Evolutionary conservation across 495 filamentous ascomycete genomes (phyloP), one percentile per base, ranked within the genome.

Genomic region (Aspergillus asperescens): DNA sequence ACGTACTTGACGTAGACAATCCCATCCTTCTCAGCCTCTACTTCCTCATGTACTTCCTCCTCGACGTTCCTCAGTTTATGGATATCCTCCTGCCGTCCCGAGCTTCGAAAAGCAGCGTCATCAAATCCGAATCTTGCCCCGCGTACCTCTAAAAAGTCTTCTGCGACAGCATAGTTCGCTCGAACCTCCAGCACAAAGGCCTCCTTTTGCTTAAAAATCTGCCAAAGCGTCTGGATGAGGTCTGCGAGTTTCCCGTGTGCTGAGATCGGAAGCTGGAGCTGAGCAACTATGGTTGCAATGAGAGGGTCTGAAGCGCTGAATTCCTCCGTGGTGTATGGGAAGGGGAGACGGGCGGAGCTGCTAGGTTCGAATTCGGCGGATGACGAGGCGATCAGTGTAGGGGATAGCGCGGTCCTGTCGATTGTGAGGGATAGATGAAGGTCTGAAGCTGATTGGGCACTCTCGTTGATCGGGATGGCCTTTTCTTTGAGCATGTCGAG

Each of bases 21-120:
- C 18, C 87, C 87, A 48, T 83, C 68, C 51, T 77, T 77, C 55
- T 87, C 84, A 4, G 82, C 88, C 49, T 83, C 79, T 9, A 84
- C 65, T 58, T 88, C 86, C 19, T 79, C 77, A 0, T 73, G 61
- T 23, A 83, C 69, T 48, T 83, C 79, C 7, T 72, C 62, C 3
- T 69, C 63, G 10, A 64, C 63, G 43, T 82, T 73, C 16, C 84
- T 73, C 40, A 84, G 57, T 8, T 59, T 52, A 56, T 90, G 86
- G 38, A 91, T 67, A 27, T 83, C 81, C 29, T 65, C 65, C 41
- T 92, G 87, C 6, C 89, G 81, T 6, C 74, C 74, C 0, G 71
- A 73, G 66, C 80, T 85, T 41, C 80, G 77, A 62, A 81, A 85
- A 7, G 87, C 86, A 5, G 88, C 88, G 67, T 91, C 87, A 66